Conservation (phyloP, 2,329 filamentous ascomycete genomes). For the Lachnellula arida region DNA sequence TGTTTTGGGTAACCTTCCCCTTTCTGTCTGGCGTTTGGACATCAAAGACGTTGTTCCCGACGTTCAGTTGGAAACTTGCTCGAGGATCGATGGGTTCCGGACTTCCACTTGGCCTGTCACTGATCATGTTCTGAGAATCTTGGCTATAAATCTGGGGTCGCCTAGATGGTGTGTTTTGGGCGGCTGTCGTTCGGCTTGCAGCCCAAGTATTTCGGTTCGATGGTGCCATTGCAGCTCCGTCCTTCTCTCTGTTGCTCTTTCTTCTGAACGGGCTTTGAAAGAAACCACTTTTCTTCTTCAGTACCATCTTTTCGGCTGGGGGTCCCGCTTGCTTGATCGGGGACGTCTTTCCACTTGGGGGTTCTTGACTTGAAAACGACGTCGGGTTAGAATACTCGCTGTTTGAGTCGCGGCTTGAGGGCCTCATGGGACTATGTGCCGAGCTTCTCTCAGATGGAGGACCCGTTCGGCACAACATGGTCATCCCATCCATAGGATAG, state of each 20-base stretch:
- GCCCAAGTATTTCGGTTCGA: conserved; percentile 58
- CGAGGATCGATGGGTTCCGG: conserved; percentile 87
- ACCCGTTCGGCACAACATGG: conserved; percentile 84
- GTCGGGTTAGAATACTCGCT: conserved; percentile 90
- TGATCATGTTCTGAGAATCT: conserved; percentile 31
- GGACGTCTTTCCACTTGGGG: conserved; percentile 66
- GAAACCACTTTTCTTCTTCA: conserved; percentile 73
- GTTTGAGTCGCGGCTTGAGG: conserved; percentile 79
- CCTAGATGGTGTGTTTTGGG: conserved; percentile 28
- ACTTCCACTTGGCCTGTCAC: conserved; percentile 52
- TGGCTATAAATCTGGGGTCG: conserved; percentile 39
- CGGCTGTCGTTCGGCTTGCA: conserved; percentile 23
- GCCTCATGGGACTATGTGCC: conserved; percentile 61
- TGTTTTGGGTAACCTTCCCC: conserved; percentile 37
- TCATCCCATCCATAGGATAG: conserved; percentile 94
- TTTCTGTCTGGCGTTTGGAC: conserved; percentile 73
- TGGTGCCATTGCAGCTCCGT: conserved; percentile 35
- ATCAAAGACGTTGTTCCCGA: conserved; percentile 94
- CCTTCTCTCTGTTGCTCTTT: conserved; percentile 80
- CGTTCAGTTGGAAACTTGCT: conserved; percentile 86
- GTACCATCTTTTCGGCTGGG: conserved; percentile 58
- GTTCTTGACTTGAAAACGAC: conserved; percentile 82
- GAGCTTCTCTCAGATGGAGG: conserved; percentile 67
- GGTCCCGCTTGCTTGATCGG: conserved; percentile 60
- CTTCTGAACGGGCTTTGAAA: conserved; percentile 92